A percentile compares a stretch with the other conserved stretches of the same genome.
Evolutionary conservation across 2,329 filamentous ascomycete species (phyloP).

Genomic region (Ceratocystis variospora): DNA sequence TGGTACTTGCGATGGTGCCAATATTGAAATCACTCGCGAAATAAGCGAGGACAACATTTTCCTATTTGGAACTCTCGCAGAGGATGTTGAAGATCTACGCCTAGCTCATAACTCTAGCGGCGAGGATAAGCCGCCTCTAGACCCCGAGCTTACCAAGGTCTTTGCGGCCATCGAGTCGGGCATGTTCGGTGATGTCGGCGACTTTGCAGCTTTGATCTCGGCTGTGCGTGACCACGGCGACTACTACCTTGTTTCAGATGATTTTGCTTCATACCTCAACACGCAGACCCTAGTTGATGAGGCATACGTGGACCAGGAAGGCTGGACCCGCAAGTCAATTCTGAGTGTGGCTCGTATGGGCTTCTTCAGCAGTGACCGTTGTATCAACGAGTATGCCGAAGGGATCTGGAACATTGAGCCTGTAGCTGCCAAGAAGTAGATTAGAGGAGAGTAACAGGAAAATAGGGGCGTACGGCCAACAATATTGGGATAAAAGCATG

Average conservation of each 20-base stretch:
- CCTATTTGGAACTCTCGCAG: slow-evolving; percentile 88
- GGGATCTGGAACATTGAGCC: slow-evolving; percentile 96
- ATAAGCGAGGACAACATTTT: slow-evolving; percentile 97
- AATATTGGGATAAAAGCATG: neutral
- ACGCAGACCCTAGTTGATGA: slow-evolving; percentile 86
- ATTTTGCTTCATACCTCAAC: slow-evolving; percentile 88
- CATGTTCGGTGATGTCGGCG: slow-evolving; percentile 63
- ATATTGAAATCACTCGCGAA: slow-evolving; percentile 96
- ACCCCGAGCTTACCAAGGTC: slow-evolving; percentile 63
- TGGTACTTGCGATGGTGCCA: slow-evolving; percentile 93
- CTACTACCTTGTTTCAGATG: slow-evolving; percentile 94
- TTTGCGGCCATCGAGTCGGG: slow-evolving; percentile 70
- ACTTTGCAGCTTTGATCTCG: slow-evolving; percentile 71
- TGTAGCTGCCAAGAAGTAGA: slow-evolving; percentile 27
- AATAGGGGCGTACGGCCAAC: neutral
- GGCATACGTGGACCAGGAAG: slow-evolving; percentile 80
- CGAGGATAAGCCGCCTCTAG: slow-evolving; percentile 37
- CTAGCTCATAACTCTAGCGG: slow-evolving; percentile 71
- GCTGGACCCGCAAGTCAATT: slow-evolving; percentile 86
- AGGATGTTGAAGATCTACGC: slow-evolving; percentile 92
- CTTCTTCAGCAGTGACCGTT: slow-evolving; percentile 90
- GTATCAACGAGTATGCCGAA: slow-evolving; percentile 95
- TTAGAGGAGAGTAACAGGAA: neutral
- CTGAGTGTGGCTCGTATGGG: slow-evolving; percentile 84
- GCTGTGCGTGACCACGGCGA: slow-evolving; percentile 87